Conservation (phyloP, 2,329 filamentous ascomycete genomes). For the Fusarium domesticum region DNA sequence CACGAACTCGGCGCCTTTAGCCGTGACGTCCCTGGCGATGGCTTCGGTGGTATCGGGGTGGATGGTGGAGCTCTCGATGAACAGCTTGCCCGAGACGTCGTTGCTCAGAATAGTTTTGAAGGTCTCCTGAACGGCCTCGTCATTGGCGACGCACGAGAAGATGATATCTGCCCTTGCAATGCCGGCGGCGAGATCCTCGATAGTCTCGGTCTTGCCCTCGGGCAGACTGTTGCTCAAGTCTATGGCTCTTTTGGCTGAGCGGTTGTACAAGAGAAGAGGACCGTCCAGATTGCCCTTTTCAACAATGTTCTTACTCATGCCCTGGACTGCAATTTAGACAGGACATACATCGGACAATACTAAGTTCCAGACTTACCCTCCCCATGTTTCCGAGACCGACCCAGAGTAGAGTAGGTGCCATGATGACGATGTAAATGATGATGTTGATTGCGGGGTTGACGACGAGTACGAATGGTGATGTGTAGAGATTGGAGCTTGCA, state of each 20-base stretch:
- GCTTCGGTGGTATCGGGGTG: conserved; percentile 76
- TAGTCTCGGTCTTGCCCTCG: conserved; percentile 60
- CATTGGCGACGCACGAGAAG: conserved; percentile 78
- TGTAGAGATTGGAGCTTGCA: background rate
- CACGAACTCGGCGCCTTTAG: conserved; percentile 68
- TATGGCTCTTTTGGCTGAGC: conserved; percentile 63
- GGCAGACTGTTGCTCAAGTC: conserved; percentile 62
- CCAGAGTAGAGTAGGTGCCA: conserved; percentile 66
- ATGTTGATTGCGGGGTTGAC: background rate
- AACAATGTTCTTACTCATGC: conserved; percentile 80
- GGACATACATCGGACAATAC: too few species aligned
- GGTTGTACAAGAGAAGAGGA: conserved; percentile 78
- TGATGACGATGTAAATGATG: conserved; percentile 24
- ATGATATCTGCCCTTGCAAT: conserved; percentile 71
- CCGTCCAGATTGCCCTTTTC: conserved; percentile 69
- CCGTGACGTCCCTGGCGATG: conserved; percentile 56
- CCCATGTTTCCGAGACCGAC: conserved; percentile 89
- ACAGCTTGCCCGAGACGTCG: conserved; percentile 66
- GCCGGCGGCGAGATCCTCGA: conserved; percentile 61
- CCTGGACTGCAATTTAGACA: too few species aligned
- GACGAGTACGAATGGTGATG: background rate
- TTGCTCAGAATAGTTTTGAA: conserved; percentile 53
- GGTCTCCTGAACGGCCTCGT: conserved; percentile 65
- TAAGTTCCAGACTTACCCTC: conserved; percentile 54
- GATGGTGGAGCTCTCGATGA: conserved; percentile 85